Percentiles rank a stretch among this genome's conserved stretches.
phyloP scores from a whole-genome alignment of 176 grass and related monocot genomes.

The Zoysia japonica region DNA sequence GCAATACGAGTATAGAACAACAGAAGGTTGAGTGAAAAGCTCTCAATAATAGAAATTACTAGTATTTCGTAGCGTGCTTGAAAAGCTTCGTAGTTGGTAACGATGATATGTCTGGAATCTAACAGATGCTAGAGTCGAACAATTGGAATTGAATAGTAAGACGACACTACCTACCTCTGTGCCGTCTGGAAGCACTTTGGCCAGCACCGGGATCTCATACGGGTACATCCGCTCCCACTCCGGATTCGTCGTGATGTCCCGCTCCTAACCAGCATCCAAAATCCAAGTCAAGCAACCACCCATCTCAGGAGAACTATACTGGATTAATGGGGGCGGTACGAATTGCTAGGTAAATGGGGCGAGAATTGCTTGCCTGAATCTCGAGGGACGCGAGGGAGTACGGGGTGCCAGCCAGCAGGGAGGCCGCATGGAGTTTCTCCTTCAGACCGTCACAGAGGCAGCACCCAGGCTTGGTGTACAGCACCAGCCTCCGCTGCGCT shows the following conservation, averaged over 20 bases:
- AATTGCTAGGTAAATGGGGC: not conserved
- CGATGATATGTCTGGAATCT: not conserved
- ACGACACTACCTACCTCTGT: constrained; percentile 60
- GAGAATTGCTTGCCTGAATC: constrained; percentile 54
- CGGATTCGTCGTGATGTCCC: constrained; percentile 70
- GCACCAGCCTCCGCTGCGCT: constrained; percentile 52
- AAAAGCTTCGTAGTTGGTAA: not conserved
- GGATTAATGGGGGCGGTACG: not conserved
- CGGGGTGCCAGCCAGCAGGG: constrained; percentile 56
- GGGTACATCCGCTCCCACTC: constrained; percentile 81
- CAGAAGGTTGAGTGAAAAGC: not conserved
- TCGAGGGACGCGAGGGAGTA: constrained; percentile 70
- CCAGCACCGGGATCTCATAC: constrained; percentile 94
- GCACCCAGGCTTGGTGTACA: constrained; percentile 86
- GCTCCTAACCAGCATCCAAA: constrained; percentile 49
- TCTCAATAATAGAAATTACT: not conserved
- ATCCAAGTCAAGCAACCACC: constrained; percentile 5
- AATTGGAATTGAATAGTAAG: not conserved
- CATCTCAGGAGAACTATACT: not conserved
- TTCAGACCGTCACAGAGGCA: constrained; percentile 95
- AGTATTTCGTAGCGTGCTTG: not conserved
- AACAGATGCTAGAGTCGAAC: not conserved
- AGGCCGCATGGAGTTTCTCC: constrained; percentile 78
- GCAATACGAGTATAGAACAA: constrained; percentile 23
- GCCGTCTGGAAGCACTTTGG: constrained; percentile 72